Evolutionary conservation across 2,329 filamentous ascomycete species (phyloP), one percentile per base, ranked within the genome.

Genomic region (Fusarium sp.): DNA sequence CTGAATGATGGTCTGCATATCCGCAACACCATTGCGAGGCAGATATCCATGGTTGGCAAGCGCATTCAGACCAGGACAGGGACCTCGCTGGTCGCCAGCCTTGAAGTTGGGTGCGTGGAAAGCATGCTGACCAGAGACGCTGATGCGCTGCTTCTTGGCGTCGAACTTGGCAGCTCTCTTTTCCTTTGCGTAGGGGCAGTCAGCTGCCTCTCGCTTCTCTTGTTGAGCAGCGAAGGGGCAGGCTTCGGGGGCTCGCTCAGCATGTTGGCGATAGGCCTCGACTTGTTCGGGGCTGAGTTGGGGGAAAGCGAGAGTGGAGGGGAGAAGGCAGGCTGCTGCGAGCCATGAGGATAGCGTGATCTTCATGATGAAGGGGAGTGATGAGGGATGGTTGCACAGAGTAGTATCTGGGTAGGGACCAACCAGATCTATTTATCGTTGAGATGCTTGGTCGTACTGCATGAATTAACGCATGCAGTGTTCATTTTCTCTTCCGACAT

Each of bases 41-140:
- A 64, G 25, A 4, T 64, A 57, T 3, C 59, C 61, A 25, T 64
- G 59, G 4, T 64, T 64, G 1, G 59, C 61, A 7, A 64, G 30
- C 0, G 61, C 59, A 27, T 64, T 64, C 6, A 64, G 24, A 13
- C 59, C 49, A 18, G 59, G 61, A 12, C 61, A 64, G 1, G 59
- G 61, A 24, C 61, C 49, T 40, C 61, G 30, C 27, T 64, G 29
- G 16, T 57, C 61, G 4, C 61, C 61, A 2, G 29, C 29, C n/a
- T 64, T 40, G 10, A 64, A 29, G 3, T 63, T 37, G 1, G 61
- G 61, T 2, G 61, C 58, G 1, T 37, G 12, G 9, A 63, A 64
- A 4, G 45, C 25, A 24, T 64, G 44, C 5, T 57, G 14, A 2
- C 59, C 59, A 6, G 34, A 48, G 1, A 64, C 59, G 6, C 29